A percentile compares a stretch with the other conserved stretches of the same genome.
Conservation (phyloP, 2,329 filamentous ascomycete genomes). For the Cladosporium sp. region DNA sequence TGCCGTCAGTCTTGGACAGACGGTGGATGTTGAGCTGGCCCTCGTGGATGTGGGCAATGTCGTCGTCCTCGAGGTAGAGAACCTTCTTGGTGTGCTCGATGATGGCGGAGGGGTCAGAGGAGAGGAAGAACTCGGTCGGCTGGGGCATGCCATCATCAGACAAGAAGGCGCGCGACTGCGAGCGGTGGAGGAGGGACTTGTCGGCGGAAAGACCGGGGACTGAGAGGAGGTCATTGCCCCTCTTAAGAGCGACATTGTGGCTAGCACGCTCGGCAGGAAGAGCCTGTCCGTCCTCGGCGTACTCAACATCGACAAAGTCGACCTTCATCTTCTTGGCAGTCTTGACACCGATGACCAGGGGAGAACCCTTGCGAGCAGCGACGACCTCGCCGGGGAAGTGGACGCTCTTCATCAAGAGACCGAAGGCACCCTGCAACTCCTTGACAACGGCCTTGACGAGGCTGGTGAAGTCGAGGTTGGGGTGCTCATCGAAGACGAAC, state of each 20-base stretch:
- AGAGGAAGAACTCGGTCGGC: slow-evolving; percentile 98
- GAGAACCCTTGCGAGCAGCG: slow-evolving; percentile 96
- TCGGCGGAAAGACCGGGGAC: slow-evolving; percentile 83
- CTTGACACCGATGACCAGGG: slow-evolving; percentile 93
- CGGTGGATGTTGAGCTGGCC: slow-evolving; percentile 98
- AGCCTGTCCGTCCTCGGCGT: slow-evolving; percentile 75
- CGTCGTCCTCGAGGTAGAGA: slow-evolving; percentile 98
- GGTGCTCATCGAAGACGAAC: slow-evolving; percentile 94
- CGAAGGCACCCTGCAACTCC: slow-evolving; percentile 96
- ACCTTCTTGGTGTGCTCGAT: slow-evolving; percentile 99
- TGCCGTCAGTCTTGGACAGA: slow-evolving; percentile 92
- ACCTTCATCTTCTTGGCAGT: slow-evolving; percentile 99
- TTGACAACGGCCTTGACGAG: slow-evolving; percentile 96
- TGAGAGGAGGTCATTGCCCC: slow-evolving; percentile 56
- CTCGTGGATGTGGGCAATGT: slow-evolving; percentile 99
- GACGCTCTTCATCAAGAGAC: slow-evolving; percentile 94
- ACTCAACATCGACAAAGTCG: slow-evolving; percentile 98
- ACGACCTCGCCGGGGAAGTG: slow-evolving; percentile 98
- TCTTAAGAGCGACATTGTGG: slow-evolving; percentile 96
- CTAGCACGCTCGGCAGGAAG: slow-evolving; percentile 91
- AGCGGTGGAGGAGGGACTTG: slow-evolving; percentile 97
- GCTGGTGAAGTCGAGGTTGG: slow-evolving; percentile 90
- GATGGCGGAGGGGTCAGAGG: slow-evolving; percentile 95
- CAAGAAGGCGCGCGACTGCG: slow-evolving; percentile 97
- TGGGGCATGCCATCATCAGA: slow-evolving; percentile 97